A percentile compares a stretch with the other conserved stretches of the same genome.
phyloP scores from a whole-genome alignment of 176 grass and related monocot genomes.

The sorghum (Sorghum bicolor) region DNA sequence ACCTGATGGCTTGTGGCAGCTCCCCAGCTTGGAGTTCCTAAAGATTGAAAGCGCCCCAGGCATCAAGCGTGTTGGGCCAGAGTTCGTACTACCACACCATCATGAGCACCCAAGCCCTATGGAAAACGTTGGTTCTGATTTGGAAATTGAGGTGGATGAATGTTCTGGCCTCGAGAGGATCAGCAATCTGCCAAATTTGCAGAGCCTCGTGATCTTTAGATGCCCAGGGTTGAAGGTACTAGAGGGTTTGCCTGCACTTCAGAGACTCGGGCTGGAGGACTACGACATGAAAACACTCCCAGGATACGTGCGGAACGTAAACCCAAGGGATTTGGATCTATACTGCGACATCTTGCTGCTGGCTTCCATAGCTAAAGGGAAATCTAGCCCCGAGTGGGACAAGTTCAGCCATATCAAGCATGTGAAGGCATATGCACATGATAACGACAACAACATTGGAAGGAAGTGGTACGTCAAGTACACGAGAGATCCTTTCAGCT shows the following conservation, averaged over 20 bases:
- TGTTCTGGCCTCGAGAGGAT: not conserved
- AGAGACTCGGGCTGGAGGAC: not conserved
- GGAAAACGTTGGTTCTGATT: not conserved
- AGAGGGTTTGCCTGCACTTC: not conserved
- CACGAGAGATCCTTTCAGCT: not conserved
- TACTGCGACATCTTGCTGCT: not conserved
- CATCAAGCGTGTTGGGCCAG: not conserved
- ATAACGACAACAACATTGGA: not conserved
- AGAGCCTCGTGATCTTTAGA: rapidly evolving
- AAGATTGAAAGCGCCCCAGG: not conserved
- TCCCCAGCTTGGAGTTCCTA: not conserved
- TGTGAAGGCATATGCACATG: not conserved
- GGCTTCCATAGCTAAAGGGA: not conserved
- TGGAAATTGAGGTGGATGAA: rapidly evolving
- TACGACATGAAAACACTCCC: not conserved
- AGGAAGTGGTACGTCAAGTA: not conserved
- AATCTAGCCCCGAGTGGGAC: not conserved
- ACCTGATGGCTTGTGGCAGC: not conserved
- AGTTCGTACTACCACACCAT: not conserved
- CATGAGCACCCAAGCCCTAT: no score
- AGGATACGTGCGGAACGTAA: not conserved
- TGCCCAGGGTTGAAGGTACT: not conserved
- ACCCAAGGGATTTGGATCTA: not conserved
- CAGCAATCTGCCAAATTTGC: not conserved
- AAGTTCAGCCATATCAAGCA: slow-evolving; percentile 1